Evolutionary conservation across 1,284 basidiomycete genomes (phyloP).

Genomic region (Blastosporella zonata): DNA sequence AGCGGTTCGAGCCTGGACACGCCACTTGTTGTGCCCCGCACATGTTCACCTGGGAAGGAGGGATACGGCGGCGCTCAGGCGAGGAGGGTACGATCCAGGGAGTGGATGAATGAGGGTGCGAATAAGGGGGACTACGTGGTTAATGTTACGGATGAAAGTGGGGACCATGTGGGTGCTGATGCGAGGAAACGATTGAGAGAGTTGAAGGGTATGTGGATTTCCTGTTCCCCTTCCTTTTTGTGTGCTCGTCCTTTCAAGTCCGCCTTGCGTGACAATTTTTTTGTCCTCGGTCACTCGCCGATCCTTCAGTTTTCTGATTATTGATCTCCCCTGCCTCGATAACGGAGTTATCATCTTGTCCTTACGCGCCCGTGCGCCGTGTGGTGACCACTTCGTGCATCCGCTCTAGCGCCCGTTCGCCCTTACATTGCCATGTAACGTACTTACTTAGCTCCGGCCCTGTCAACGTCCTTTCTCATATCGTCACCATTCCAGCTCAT

Average conservation of each 20-base stretch:
- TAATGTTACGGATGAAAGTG: slow-evolving; percentile 6
- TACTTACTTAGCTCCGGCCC: background rate
- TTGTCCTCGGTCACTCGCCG: background rate
- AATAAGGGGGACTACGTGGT: background rate
- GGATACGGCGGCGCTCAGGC: background rate
- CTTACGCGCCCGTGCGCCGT: background rate
- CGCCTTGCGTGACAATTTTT: background rate
- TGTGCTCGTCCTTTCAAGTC: background rate
- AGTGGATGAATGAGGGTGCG: background rate
- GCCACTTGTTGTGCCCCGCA: background rate
- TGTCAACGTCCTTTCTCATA: background rate
- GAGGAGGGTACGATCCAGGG: background rate
- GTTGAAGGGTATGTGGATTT: slow-evolving; percentile 7
- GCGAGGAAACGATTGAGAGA: slow-evolving; percentile 1
- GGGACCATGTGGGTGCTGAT: background rate
- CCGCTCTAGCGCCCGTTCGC: background rate
- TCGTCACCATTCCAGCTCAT: background rate
- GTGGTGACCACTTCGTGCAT: background rate
- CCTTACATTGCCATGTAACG: background rate
- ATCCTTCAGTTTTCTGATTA: background rate
- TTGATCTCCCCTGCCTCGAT: background rate
- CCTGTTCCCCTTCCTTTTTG: background rate
- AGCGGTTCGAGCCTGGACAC: slow-evolving; percentile 2
- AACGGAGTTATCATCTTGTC: background rate
- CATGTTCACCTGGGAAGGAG: background rate